Evolutionary conservation across 2,329 filamentous ascomycete species (phyloP), one percentile per base, ranked within the genome.

Genomic region (Pseudocercospora macadamiae): DNA sequence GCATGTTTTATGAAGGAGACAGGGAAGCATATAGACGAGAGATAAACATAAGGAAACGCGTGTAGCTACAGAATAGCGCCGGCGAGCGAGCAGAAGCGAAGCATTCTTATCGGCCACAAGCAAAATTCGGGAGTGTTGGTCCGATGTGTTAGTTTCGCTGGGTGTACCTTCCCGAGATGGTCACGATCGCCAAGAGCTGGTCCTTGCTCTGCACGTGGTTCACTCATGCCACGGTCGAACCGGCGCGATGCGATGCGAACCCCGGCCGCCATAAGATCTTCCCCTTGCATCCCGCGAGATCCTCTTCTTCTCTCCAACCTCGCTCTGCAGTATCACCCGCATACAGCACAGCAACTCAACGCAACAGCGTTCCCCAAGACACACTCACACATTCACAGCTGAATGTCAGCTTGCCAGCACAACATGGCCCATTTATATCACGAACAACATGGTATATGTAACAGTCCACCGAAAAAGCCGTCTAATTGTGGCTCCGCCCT

Each of bases 401-500:
- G 60, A 62, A 67, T 67, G 65, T 67, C 65, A 63, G 64, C 63
- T 52, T 65, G 62, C 42, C 62, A 66, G 39, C 45, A 37, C 49
- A 66, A 63, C 16, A 66, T 67, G 64, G 60, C 64, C 18, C 56
- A 67, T 26, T 39, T 63, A 32, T 67, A 66, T 52, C 62, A 66
- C 55, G 48, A n/a, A 64, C 16, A 60, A 56, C 8, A 55, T 34
- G 6, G 25, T 49, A 66, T 66, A 65, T 56, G 55, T 44, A 59
- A 51, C 48, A 64, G 57, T 60, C 56, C 55, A 10, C 61, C 64
- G 8, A 59, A 65, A 45, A 55, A 65, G 42, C 65, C 65, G 2
- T 66, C 64, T 51, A 65, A 65, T 67, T 55, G 63, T 65, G 58
- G 56, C 64, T 65, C 64, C 62, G 62, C 59, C 65, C 64, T 67